Conservation (phyloP, 345 rosid genomes). For the Toxicodendron radicans region DNA sequence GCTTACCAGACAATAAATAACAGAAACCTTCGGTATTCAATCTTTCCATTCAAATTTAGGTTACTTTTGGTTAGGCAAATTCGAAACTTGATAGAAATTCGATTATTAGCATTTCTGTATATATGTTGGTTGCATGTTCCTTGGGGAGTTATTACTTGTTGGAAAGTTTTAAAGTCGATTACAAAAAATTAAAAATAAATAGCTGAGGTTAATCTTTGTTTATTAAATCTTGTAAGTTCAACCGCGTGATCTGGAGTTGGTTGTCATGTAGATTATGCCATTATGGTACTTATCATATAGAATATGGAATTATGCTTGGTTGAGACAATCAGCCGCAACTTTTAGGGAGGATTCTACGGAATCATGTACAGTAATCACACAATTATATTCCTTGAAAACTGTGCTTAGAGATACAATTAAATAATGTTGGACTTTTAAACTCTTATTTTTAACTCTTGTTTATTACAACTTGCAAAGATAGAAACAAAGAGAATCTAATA, state of each 20-base stretch:
- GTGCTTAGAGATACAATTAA: background rate
- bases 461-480: conserved; percentile 21
- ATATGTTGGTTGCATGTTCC: too few species aligned
- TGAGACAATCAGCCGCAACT: conserved; percentile 23
- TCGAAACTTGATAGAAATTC: too few species aligned
- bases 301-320: background rate
- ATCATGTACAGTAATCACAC: background rate
- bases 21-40: too few species aligned
- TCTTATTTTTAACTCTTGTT: background rate
- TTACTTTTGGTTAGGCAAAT: too few species aligned
- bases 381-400: conserved; percentile 3
- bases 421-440: background rate
- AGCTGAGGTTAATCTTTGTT: background rate
- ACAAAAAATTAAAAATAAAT: background rate
- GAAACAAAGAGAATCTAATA: conserved; percentile 9
- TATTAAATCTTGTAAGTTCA: background rate
- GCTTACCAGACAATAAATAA: too few species aligned
- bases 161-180: too few species aligned
- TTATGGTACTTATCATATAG: background rate
- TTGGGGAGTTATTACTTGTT: background rate
- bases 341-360: conserved; percentile 14
- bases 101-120: too few species aligned
- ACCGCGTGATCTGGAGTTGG: background rate
- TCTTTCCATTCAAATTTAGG: too few species aligned
- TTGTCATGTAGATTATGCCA: background rate